A percentile compares a stretch with the other conserved stretches of the same genome.
phyloP scores from a whole-genome alignment of 192 early-diverging fungal species.

The Coemansia sp. region DNA sequence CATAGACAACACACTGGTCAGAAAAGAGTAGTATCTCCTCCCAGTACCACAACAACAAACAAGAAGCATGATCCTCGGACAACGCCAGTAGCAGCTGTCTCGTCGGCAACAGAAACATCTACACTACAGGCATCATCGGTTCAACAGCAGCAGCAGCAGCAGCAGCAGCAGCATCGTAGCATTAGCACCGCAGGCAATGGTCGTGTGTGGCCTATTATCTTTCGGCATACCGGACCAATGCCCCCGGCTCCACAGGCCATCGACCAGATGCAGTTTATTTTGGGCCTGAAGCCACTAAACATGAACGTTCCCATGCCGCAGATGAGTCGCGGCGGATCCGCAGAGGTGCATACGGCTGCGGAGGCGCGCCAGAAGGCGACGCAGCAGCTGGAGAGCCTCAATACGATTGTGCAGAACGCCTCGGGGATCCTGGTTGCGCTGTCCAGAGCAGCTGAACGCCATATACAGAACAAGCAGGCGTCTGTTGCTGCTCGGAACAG shows the following conservation, averaged over 20 bases:
- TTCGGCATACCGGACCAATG: slow-evolving; percentile 10
- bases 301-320: background rate
- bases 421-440: slow-evolving; percentile 7
- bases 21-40: background rate
- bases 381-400: slow-evolving; percentile 12
- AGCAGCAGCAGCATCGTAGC: slow-evolving; percentile 6
- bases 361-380: slow-evolving; percentile 11
- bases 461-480: background rate
- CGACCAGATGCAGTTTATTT: slow-evolving; percentile 21
- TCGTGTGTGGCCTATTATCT: background rate
- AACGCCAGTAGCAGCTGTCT: background rate
- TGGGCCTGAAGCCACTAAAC: slow-evolving; percentile 20
- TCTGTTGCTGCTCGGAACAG: background rate
- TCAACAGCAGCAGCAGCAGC: slow-evolving; percentile 9
- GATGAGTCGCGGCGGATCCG: background rate
- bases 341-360: slow-evolving; percentile 14
- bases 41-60: background rate
- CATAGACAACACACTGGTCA: background rate
- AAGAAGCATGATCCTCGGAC: background rate
- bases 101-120: background rate
- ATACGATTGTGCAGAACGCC: slow-evolving; percentile 15
- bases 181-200: background rate
- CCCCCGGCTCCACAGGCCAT: slow-evolving; percentile 19
- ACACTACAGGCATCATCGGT: background rate
- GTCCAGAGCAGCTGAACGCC: background rate